phyloP scores from a whole-genome alignment of 257 asterid species.

The Scutellaria minor region DNA sequence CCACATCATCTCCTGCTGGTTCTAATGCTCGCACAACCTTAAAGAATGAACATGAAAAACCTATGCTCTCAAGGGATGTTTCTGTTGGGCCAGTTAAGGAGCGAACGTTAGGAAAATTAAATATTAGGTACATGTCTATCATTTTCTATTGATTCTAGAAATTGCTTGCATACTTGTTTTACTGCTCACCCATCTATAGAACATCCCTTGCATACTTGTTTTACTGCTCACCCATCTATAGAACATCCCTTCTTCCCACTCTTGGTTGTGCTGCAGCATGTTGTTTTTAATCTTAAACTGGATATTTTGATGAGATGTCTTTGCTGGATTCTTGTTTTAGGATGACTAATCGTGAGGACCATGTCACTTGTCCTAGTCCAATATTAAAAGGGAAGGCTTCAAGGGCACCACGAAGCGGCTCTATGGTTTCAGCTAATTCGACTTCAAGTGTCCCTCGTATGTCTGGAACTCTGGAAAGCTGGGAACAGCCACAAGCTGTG shows the following conservation, averaged over 20 bases:
- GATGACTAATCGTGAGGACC: conserved; percentile 74
- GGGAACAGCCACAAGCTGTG: conserved; percentile 70
- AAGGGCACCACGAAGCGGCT: conserved; percentile 76
- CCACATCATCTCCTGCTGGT: conserved; percentile 59
- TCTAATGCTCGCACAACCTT: conserved; percentile 64
- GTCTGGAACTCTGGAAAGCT: conserved; percentile 74
- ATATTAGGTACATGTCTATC: conserved; percentile 59
- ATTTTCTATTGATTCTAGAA: conserved; percentile 26
- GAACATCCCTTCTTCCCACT: conserved; percentile 27
- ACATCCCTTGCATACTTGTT: conserved; percentile 15
- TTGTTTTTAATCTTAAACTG: background rate
- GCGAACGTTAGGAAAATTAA: conserved; percentile 62
- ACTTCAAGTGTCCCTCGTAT: conserved; percentile 55
- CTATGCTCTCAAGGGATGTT: conserved; percentile 65
- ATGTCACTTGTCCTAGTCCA: conserved; percentile 60
- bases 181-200: conserved; percentile 18
- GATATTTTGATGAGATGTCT: conserved; percentile 3
- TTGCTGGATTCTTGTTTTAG: conserved; percentile 46
- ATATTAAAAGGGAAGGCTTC: conserved; percentile 82
- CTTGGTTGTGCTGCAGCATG: conserved; percentile 12
- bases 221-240: conserved; percentile 10
- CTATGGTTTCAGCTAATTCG: conserved; percentile 51
- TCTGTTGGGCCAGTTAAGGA: conserved; percentile 67
- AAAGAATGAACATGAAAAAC: conserved; percentile 77
- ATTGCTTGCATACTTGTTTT: conserved; percentile 9